These are phyloP conservation scores for Diaporthe citriasiana DNA, from an alignment of 2,329 filamentous ascomycete species.

Conservation along the genomic window DNA sequence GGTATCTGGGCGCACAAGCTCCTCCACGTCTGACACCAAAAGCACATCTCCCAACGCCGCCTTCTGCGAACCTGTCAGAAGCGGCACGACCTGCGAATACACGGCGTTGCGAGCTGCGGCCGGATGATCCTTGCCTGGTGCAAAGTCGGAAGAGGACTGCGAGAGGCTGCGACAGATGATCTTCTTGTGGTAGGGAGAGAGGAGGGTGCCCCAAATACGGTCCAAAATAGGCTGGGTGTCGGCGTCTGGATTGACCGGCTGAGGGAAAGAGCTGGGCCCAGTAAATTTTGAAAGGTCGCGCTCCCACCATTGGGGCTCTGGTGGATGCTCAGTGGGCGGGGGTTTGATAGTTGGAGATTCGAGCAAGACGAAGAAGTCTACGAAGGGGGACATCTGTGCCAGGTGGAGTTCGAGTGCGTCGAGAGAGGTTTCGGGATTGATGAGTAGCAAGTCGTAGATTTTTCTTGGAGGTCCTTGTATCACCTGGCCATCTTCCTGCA, in stretches of 20 bases:
- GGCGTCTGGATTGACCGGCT: conserved; percentile 52
- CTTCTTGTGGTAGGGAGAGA: conserved; percentile 53
- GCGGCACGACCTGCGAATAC: conserved; percentile 55
- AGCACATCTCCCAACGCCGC: conserved; percentile 56
- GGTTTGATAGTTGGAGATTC: conserved; percentile 49
- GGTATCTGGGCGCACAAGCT: conserved; percentile 56
- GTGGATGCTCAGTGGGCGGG: background rate
- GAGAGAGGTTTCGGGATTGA: conserved; percentile 42
- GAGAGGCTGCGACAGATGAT: conserved; percentile 57
- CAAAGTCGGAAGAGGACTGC: conserved; percentile 47
- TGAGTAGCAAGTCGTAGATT: conserved; percentile 44
- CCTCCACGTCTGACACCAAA: conserved; percentile 61
- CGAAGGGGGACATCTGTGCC: conserved; percentile 50
- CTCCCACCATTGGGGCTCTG: conserved; percentile 34
- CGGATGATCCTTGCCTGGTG: conserved; percentile 54
- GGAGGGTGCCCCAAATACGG: conserved; percentile 52
- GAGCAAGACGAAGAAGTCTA: conserved; percentile 61
- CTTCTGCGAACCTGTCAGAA: conserved; percentile 51
- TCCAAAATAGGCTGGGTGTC: conserved; percentile 54
- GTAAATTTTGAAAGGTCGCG: background rate
- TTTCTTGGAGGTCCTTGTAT: conserved; percentile 37
- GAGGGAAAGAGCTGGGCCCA: background rate
- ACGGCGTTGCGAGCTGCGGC: conserved; percentile 56
- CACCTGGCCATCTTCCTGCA: conserved; percentile 53
- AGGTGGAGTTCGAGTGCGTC: conserved; percentile 43